Conservation (phyloP, 768 basidiomycete species). For the Tremella yokohamensis region DNA sequence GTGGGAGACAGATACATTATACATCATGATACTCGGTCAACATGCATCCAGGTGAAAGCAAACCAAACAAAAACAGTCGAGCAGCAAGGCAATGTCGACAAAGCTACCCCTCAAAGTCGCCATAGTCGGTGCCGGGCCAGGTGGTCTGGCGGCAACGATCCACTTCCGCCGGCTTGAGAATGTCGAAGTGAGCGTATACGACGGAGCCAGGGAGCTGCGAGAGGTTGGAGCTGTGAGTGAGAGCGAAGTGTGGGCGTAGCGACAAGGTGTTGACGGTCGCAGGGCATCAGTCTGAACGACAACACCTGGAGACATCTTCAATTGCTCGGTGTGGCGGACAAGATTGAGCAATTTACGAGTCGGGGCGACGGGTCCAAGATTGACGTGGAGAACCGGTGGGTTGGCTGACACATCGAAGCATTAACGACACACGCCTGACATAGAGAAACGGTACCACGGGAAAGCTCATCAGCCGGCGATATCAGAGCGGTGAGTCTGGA, state of each 20-base stretch:
- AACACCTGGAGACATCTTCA: conserved; percentile 37
- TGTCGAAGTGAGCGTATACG: conserved; percentile 27
- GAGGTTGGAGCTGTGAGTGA: conserved; percentile 39
- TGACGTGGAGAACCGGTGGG: conserved; percentile 8
- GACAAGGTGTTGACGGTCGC: neutral
- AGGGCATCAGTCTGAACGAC: conserved; percentile 35
- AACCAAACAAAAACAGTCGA: neutral
- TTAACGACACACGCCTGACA: too few relatives aligned
- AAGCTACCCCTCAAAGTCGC: conserved; percentile 14
- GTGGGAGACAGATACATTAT: too few relatives aligned
- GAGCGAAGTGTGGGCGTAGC: too few relatives aligned
- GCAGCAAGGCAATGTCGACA: neutral
- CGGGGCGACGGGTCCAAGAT: conserved; percentile 15
- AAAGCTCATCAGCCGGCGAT: conserved; percentile 8
- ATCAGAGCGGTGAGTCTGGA: conserved; percentile 11
- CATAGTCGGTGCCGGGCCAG: conserved; percentile 39
- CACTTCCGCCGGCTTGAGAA: conserved; percentile 13
- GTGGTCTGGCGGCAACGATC: conserved; percentile 30
- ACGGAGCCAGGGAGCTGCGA: conserved; percentile 30
- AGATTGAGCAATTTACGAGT: conserved; percentile 14
- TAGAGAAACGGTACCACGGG: conserved; percentile 20
- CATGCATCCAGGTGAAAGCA: too few relatives aligned
- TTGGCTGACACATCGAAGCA: neutral
- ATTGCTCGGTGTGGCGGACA: conserved; percentile 20
- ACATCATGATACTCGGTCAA: too few relatives aligned